Percentiles rank a stretch among this genome's conserved stretches.
phyloP scores from a whole-genome alignment of 1,139 yeast genomes.

The Candida glucosophila region DNA sequence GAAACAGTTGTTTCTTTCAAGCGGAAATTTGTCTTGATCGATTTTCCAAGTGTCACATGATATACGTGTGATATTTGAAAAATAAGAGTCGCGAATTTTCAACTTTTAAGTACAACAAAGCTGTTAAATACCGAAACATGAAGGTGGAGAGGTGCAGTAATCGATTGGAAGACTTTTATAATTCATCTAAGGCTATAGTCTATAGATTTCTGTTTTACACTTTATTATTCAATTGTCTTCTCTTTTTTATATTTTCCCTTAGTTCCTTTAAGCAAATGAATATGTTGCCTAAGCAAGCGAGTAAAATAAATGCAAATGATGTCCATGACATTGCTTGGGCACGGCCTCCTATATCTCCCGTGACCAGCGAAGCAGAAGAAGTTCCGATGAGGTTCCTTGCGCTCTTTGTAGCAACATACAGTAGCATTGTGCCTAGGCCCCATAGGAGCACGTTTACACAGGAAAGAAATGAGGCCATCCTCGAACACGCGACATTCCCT shows the following conservation, averaged over 20 bases:
- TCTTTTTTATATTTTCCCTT: conserved; percentile 1
- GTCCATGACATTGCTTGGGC: conserved; percentile 60
- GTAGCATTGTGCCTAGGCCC: conserved; percentile 67
- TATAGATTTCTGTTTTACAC: no score
- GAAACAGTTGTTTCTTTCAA: no score
- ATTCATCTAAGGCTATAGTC: no score
- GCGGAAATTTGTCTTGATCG: conserved; percentile 10
- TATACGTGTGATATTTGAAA: conserved; percentile 5
- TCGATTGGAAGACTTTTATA: no score
- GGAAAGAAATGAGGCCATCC: conserved; percentile 25
- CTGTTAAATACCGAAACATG: no score
- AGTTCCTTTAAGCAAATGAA: conserved; percentile 5
- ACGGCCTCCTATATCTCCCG: conserved; percentile 39
- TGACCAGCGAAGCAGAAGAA: conserved; percentile 45
- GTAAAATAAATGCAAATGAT: conserved; percentile 38
- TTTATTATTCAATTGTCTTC: no score
- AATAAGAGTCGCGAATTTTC: no score
- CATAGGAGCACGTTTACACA: conserved; percentile 39
- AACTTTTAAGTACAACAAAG: no score
- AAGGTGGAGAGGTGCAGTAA: no score
- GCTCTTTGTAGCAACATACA: conserved; percentile 50
- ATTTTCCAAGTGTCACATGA: conserved; percentile 5
- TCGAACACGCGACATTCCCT: conserved; percentile 22
- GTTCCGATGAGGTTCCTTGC: conserved; percentile 33
- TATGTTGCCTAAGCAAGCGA: conserved; percentile 14